Percentiles rank a stretch among this genome's conserved stretches.
phyloP scores from a whole-genome alignment of 306 rosid genomes.

The Morella rubra region DNA sequence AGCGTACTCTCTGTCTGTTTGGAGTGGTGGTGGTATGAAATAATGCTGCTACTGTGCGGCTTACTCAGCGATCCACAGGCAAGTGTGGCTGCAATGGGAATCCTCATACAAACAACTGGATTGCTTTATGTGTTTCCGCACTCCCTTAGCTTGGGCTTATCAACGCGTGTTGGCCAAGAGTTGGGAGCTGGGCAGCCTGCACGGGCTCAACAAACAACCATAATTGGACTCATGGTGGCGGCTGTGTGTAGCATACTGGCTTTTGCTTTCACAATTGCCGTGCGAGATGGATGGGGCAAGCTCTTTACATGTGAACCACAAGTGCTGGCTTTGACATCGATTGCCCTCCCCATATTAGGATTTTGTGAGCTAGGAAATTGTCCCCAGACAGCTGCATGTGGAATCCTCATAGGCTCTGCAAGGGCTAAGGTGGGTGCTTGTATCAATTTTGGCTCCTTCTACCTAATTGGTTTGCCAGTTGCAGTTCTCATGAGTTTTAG shows the following conservation, averaged over 20 bases:
- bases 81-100: constrained; percentile 16
- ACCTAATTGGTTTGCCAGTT: constrained; percentile 15
- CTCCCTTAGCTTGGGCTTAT: constrained; percentile 3
- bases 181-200: constrained; percentile 10
- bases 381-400: constrained; percentile 20
- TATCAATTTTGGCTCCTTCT: constrained; percentile 10
- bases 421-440: constrained; percentile 4
- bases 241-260: neutral
- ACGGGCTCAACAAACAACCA: neutral
- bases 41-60: constrained; percentile 11
- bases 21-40: constrained; percentile 20
- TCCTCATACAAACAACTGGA: constrained; percentile 13
- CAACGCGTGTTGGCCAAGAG: constrained; percentile 5
- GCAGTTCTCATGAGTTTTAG: constrained; percentile 10
- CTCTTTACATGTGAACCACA: constrained; percentile 10
- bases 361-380: constrained; percentile 10
- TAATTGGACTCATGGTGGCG: constrained; percentile 2
- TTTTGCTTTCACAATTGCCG: neutral
- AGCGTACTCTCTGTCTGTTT: constrained; percentile 15
- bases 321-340: constrained; percentile 1
- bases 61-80: constrained; percentile 8
- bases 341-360: constrained; percentile 12
- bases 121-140: constrained; percentile 10
- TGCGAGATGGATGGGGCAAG: constrained; percentile 1
- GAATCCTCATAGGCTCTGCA: constrained; percentile 16